phyloP scores from a whole-genome alignment of 1,284 basidiomycete genomes.

The Ceratobasidium sp. region DNA sequence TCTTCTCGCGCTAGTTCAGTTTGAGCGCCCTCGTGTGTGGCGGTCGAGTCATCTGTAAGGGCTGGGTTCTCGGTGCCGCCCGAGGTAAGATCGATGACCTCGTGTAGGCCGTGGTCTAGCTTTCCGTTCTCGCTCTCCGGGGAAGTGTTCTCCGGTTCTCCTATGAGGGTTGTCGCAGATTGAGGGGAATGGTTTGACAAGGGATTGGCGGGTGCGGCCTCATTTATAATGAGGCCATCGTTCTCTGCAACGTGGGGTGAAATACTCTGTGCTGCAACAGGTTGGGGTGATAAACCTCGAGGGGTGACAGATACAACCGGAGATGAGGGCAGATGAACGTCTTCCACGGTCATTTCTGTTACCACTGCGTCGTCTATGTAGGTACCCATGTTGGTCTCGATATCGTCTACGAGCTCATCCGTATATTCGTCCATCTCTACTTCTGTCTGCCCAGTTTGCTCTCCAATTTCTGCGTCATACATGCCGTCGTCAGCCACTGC shows the following conservation, averaged over 20 bases:
- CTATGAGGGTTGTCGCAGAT: conserved; percentile 38
- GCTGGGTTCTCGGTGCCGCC: conserved; percentile 3
- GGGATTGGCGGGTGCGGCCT: conserved; percentile 16
- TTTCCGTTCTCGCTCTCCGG: not conserved
- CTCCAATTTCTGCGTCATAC: conserved; percentile 41
- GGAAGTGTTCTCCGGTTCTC: conserved; percentile 14
- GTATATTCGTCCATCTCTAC: conserved; percentile 40
- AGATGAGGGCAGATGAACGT: conserved; percentile 28
- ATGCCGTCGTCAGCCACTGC: conserved; percentile 36
- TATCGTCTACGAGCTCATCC: conserved; percentile 34
- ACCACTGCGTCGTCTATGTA: conserved; percentile 36
- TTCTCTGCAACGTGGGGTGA: conserved; percentile 27
- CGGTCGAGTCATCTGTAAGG: too few species aligned
- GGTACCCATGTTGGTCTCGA: conserved; percentile 39
- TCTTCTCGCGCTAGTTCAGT: not conserved
- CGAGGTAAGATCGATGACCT: conserved; percentile 37
- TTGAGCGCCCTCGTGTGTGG: conserved; percentile 15
- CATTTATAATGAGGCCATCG: conserved; percentile 37
- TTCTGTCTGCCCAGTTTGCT: conserved; percentile 32
- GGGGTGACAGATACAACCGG: conserved; percentile 14
- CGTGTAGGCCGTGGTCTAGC: conserved; percentile 8
- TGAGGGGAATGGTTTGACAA: conserved; percentile 36
- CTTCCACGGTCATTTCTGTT: conserved; percentile 34
- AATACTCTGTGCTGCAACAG: conserved; percentile 22
- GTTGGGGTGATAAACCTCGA: not conserved